Conservation (phyloP, 1,139 yeast genomes). For the Zygotorulaspora mrakii region DNA sequence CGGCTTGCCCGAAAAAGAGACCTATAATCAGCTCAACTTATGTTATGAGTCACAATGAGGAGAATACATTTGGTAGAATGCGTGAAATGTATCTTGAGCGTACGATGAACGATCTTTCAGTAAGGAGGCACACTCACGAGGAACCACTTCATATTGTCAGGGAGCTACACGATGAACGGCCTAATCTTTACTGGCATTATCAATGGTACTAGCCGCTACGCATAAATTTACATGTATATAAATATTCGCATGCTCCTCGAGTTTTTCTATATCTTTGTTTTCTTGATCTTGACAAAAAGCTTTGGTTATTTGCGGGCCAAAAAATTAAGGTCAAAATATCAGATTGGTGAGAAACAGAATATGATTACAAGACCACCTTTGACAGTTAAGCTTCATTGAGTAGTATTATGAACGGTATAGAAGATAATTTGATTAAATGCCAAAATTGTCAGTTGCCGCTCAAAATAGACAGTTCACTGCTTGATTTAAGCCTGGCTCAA, state of each 20-base stretch:
- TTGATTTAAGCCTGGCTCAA: conserved; percentile 52
- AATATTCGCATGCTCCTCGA: too few relatives aligned
- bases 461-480: conserved; percentile 50
- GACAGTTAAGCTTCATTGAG: too few relatives aligned
- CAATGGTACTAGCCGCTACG: too few relatives aligned
- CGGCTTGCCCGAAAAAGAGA: conserved; percentile 25
- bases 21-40: conserved; percentile 31
- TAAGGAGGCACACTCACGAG: conserved; percentile 19
- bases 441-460: conserved; percentile 61
- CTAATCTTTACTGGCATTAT: conserved; percentile 34
- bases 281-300: too few relatives aligned
- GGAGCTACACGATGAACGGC: conserved; percentile 16
- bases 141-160: conserved; percentile 23
- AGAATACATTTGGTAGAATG: conserved; percentile 24
- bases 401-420: conserved; percentile 12
- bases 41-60: conserved; percentile 25
- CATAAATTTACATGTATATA: too few relatives aligned
- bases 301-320: too few relatives aligned
- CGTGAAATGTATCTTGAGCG: conserved; percentile 27
- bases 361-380: conserved; percentile 4
- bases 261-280: too few relatives aligned
- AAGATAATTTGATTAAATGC: conserved; percentile 38
- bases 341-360: conserved; percentile 1
- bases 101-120: conserved; percentile 23
- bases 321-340: too few relatives aligned